Conservation (phyloP, 1,139 yeast genomes). For the Saccharomyces hybrid region DNA sequence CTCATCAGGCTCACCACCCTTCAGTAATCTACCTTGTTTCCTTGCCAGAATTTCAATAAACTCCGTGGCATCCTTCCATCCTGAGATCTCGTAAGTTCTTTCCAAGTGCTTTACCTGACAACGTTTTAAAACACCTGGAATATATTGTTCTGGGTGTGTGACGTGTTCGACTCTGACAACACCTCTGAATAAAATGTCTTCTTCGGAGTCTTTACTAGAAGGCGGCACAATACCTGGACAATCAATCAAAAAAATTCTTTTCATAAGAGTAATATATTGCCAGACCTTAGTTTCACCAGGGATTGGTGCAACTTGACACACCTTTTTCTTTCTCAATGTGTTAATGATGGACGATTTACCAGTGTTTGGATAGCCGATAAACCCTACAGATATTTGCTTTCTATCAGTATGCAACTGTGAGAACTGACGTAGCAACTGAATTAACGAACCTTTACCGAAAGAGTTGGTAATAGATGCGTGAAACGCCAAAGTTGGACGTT, state of each 20-base stretch:
- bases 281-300: slow-evolving; percentile 99
- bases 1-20: slow-evolving; percentile 98
- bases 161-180: slow-evolving; percentile 98
- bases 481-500: slow-evolving; percentile 91
- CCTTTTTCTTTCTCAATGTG: slow-evolving; percentile 88
- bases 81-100: slow-evolving; percentile 88
- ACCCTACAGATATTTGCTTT: slow-evolving; percentile 93
- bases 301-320: slow-evolving; percentile 94
- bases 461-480: slow-evolving; percentile 97
- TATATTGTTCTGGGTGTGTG: slow-evolving; percentile 88
- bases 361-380: slow-evolving; percentile 94
- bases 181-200: slow-evolving; percentile 93
- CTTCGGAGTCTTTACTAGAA: slow-evolving; percentile 74
- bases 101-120: slow-evolving; percentile 89
- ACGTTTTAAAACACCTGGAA: slow-evolving; percentile 76
- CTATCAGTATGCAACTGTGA: slow-evolving; percentile 86
- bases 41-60: slow-evolving; percentile 87
- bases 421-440: slow-evolving; percentile 87
- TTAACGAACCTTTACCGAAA: slow-evolving; percentile 93
- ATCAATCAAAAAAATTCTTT: slow-evolving; percentile 87
- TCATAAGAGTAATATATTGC: slow-evolving; percentile 97
- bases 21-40: slow-evolving; percentile 82
- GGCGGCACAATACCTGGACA: slow-evolving; percentile 99
- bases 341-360: slow-evolving; percentile 95
- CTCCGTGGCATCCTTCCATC: slow-evolving; percentile 81